These are phyloP conservation scores for Boletus edulis DNA, from an alignment of 768 basidiomycete genomes.

Conservation along the genomic window DNA sequence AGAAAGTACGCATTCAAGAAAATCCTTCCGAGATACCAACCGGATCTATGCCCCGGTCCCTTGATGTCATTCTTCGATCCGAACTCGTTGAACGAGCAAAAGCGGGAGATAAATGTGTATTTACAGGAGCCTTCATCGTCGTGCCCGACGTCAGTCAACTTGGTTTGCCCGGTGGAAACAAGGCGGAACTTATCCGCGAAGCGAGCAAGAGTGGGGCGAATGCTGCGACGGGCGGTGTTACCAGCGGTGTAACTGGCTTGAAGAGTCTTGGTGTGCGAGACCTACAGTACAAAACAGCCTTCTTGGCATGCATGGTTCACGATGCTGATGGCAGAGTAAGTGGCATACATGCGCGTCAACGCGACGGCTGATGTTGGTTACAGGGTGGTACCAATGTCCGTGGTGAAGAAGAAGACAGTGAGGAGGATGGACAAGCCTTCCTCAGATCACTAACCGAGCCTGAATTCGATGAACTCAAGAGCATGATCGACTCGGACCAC, in stretches of 20 bases:
- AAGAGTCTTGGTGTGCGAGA: constrained; percentile 95
- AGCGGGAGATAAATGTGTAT: constrained; percentile 97
- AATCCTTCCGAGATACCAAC: constrained; percentile 99
- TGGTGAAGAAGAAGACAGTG: constrained; percentile 80
- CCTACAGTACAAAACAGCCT: constrained; percentile 97
- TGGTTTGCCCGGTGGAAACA: constrained; percentile 91
- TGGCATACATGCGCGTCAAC: constrained; percentile 3
- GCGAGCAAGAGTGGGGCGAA: constrained; percentile 63
- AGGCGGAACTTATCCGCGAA: constrained; percentile 87
- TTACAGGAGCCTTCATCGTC: constrained; percentile 97
- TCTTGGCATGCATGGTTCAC: constrained; percentile 96
- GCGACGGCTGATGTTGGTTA: not conserved
- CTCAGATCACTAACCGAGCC: constrained; percentile 87
- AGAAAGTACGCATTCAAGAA: constrained; percentile 98
- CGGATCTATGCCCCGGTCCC: constrained; percentile 94
- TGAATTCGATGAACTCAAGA: constrained; percentile 91
- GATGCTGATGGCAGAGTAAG: constrained; percentile 86
- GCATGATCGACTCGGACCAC: constrained; percentile 92
- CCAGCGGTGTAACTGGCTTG: constrained; percentile 86
- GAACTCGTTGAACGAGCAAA: constrained; percentile 99
- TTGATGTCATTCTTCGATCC: constrained; percentile 92
- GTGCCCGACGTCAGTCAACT: constrained; percentile 98
- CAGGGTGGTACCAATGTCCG: constrained; percentile 86
- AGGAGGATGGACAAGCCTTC: constrained; percentile 80
- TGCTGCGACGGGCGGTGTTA: constrained; percentile 59